Evolutionary conservation across 305 asterid species (phyloP).

Genomic region (Fraxinus baroniana): DNA sequence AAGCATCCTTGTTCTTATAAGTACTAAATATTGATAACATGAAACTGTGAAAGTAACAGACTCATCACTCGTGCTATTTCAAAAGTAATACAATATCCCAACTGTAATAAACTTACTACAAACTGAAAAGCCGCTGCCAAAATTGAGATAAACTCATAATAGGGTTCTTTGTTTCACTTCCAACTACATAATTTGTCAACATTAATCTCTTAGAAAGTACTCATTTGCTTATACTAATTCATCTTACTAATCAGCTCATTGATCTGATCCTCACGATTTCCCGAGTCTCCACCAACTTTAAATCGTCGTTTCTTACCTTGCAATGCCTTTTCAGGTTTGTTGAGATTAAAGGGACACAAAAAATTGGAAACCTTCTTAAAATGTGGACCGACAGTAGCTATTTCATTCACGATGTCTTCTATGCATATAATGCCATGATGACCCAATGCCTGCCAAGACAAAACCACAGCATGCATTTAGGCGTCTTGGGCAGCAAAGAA

Average conservation of each 20-base stretch:
- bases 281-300: constrained; percentile 85
- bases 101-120: neutral
- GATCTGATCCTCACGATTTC: constrained; percentile 65
- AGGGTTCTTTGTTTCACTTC: neutral
- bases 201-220: neutral
- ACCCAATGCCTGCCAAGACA: constrained; percentile 62
- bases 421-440: constrained; percentile 67
- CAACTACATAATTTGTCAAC: neutral
- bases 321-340: constrained; percentile 75
- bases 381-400: constrained; percentile 61
- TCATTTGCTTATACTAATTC: constrained; percentile 39
- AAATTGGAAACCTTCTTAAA: constrained; percentile 60
- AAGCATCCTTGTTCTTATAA: neutral
- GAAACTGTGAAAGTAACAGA: neutral
- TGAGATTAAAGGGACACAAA: constrained; percentile 70
- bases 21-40: neutral
- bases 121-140: neutral
- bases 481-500: neutral
- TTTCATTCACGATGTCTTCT: constrained; percentile 83
- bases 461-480: neutral
- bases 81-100: neutral
- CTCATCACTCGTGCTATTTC: neutral
- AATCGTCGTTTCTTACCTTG: constrained; percentile 72
- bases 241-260: constrained; percentile 75
- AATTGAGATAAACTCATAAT: neutral